These are phyloP conservation scores for Ascocoryne sarcoides DNA, from an alignment of 2,329 filamentous ascomycete species.

Conservation along the genomic window DNA sequence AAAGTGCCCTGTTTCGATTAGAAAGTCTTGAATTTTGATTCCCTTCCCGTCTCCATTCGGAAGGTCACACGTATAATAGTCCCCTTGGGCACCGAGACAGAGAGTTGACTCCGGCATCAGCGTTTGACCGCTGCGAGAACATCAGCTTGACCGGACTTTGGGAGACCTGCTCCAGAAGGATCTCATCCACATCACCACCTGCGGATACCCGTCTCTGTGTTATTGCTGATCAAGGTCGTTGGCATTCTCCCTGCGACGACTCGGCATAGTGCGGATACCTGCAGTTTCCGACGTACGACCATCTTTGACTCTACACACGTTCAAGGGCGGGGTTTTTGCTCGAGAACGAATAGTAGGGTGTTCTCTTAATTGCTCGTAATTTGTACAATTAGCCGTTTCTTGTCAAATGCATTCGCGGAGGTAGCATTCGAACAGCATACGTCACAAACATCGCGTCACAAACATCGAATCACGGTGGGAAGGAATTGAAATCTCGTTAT, in stretches of 20 bases:
- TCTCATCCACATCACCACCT: constrained; percentile 20
- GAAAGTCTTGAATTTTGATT: neutral
- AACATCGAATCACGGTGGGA: no score
- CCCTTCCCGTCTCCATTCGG: neutral
- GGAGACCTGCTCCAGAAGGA: constrained; percentile 23
- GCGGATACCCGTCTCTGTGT: constrained; percentile 19
- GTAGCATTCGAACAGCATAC: no score
- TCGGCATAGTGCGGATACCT: constrained; percentile 22
- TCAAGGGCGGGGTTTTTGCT: constrained; percentile 11
- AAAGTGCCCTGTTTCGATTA: constrained; percentile 8
- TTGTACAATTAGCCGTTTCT: constrained; percentile 17
- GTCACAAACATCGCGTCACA: no score
- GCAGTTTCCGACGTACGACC: constrained; percentile 23
- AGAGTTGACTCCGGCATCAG: neutral
- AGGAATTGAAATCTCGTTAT: no score
- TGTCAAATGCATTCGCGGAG: constrained; percentile 20
- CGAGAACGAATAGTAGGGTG: constrained; percentile 16
- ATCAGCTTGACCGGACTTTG: no score
- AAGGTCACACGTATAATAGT: neutral
- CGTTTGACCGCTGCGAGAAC: neutral
- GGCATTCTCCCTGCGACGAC: constrained; percentile 15
- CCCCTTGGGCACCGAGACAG: neutral
- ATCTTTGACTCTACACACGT: constrained; percentile 17
- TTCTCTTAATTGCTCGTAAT: constrained; percentile 8
- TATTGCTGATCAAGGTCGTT: constrained; percentile 12